Evolutionary conservation across 2,329 filamentous ascomycete species (phyloP).

Genomic region (Ceratocystis lukuohia): DNA sequence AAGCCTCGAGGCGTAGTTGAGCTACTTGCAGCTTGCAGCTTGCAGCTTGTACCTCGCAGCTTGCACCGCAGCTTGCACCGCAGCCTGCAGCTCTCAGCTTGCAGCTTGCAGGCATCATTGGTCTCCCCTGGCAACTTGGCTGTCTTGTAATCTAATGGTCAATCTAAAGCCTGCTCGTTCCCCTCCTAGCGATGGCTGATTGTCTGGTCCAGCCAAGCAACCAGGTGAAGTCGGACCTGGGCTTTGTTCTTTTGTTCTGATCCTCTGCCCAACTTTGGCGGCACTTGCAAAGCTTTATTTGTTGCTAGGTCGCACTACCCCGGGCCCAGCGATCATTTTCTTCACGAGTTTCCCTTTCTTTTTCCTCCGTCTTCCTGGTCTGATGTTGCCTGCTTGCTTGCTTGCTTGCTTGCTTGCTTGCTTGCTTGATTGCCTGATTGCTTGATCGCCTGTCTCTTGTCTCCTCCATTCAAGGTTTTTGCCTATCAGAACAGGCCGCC

Average conservation of each 20-base stretch:
- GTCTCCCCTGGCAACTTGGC: not conserved
- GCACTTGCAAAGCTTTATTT: slow-evolving; percentile 3
- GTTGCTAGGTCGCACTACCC: not conserved
- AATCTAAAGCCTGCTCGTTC: slow-evolving; percentile 7
- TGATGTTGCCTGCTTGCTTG: not conserved
- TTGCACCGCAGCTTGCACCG: not conserved
- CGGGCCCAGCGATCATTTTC: slow-evolving; percentile 3
- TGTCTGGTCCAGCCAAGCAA: not conserved
- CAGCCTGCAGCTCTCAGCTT: not conserved
- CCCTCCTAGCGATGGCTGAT: not conserved
- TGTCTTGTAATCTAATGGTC: slow-evolving; percentile 2
- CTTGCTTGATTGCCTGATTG: not conserved
- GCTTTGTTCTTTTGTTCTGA: not conserved
- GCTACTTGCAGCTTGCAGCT: not conserved
- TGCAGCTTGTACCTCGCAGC: not conserved
- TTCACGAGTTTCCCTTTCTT: not conserved
- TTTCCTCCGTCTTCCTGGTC: not conserved
- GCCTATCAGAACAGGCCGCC: not conserved
- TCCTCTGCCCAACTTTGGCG: not conserved
- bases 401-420: not conserved
- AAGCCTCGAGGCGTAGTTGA: not conserved
- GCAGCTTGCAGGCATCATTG: not conserved
- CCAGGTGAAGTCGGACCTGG: not conserved
- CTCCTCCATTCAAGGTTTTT: not conserved
- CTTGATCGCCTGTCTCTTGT: not conserved